Percentiles rank a stretch among this genome's conserved stretches.
Evolutionary conservation across 257 asterid species (phyloP).

Genomic region (Galeopsis tetrahit): DNA sequence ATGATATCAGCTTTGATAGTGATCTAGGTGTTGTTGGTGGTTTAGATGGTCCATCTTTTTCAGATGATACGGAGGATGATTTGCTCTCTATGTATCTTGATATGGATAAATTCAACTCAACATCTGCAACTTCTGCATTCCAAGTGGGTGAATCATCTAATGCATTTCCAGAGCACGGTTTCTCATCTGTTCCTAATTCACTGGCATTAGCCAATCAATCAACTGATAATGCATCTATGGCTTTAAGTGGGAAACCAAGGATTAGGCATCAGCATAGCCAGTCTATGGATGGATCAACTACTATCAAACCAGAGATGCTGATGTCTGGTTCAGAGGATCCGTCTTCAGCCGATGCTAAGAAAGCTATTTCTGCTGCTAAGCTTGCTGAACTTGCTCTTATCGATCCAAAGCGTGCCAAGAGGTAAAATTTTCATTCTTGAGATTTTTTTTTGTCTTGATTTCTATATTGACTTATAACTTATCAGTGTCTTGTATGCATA

Average conservation of each 20-base stretch:
- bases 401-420: conserved; percentile 98
- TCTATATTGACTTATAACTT: conserved; percentile 5
- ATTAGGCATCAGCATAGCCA: conserved; percentile 96
- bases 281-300: conserved; percentile 97
- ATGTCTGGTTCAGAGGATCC: conserved; percentile 76
- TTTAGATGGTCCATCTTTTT: conserved; percentile 83
- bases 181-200: conserved; percentile 43
- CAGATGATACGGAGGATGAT: conserved; percentile 90
- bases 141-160: conserved; percentile 75
- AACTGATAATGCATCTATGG: conserved; percentile 41
- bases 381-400: conserved; percentile 95
- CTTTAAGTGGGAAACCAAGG: conserved; percentile 65
- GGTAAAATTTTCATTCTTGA: conserved; percentile 48
- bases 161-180: conserved; percentile 50
- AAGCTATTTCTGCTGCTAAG: conserved; percentile 93
- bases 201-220: conserved; percentile 35
- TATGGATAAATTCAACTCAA: conserved; percentile 82
- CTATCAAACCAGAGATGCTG: conserved; percentile 85
- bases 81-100: conserved; percentile 77
- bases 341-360: conserved; percentile 76
- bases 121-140: conserved; percentile 69
- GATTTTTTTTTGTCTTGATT: not conserved
- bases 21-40: conserved; percentile 96
- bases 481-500: not conserved
- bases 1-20: conserved; percentile 89